Evolutionary conservation across 2,329 filamentous ascomycete genomes (phyloP), one percentile per base, ranked within the genome.

Genomic region (Daldinia sp.): DNA sequence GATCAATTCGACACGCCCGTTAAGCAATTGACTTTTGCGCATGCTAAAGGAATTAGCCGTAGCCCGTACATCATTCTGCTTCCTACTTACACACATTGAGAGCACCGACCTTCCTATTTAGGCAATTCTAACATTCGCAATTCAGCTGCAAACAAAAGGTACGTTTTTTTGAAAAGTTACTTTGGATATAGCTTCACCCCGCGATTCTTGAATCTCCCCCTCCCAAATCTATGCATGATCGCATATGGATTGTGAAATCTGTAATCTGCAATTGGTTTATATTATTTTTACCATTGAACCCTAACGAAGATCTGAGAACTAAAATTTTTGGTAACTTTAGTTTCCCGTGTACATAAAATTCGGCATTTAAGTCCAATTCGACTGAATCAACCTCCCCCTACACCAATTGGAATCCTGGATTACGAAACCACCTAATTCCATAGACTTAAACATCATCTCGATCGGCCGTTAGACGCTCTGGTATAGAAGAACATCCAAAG

Each of bases 41-140:
- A 15, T 37, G 23, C 37, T 58, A 28, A 20, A 59, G 15, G 23
- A 9, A 35, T 35, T 39, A 39, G 35, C 35, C 35, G 39, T n/a
- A 54, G 33, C 30, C 30, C n/a, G 13, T 39, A 30, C 13, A n/a
- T 28, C 35, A 26, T 56, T 56, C 33, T 41, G 7, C 48, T 35
- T 33, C 48, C 15, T 26, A 56, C 53, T 37, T 42, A 30, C 30
- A 28, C 39, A 20, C 39, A 46, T 67, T 41, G 15, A 50, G 23
- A 50, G 23, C 41, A 33, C 41, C 51, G 30, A 57, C 64, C 64
- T 69, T 69, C 64, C 63, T 59, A 67, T 55, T 42, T 59, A 57
- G 67, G 67, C 67, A 69, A 67, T 64, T 61, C 56, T 41, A 42
- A 37, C 23, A 42, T 56, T 63, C 23, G 50, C 67, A 61, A 41